phyloP scores from a whole-genome alignment of 2,329 filamentous ascomycete genomes.

The Fragosphaeria purpurea region DNA sequence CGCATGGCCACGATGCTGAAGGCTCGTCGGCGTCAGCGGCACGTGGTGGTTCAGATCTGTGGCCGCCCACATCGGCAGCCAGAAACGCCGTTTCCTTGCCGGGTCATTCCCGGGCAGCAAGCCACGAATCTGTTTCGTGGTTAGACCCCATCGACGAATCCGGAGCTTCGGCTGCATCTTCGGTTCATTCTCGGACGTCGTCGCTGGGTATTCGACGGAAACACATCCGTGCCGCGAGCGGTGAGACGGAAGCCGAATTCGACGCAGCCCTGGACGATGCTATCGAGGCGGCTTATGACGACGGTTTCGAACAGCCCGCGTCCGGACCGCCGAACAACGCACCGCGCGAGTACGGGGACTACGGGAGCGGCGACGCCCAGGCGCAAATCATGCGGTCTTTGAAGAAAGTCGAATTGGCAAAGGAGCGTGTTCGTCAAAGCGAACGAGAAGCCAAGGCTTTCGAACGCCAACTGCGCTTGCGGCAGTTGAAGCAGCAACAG shows the following conservation, averaged over 20 bases:
- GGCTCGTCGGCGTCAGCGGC: neutral
- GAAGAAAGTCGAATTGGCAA: slow-evolving; percentile 62
- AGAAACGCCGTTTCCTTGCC: too few species aligned
- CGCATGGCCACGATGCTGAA: slow-evolving; percentile 1
- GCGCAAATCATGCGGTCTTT: slow-evolving; percentile 40
- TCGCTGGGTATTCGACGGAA: slow-evolving; percentile 59
- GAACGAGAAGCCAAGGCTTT: slow-evolving; percentile 59
- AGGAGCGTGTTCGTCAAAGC: slow-evolving; percentile 63
- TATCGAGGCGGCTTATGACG: slow-evolving; percentile 91
- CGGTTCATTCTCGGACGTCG: slow-evolving; percentile 70
- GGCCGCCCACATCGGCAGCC: neutral
- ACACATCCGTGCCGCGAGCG: slow-evolving; percentile 58
- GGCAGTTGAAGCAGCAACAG: slow-evolving; percentile 24
- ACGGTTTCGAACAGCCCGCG: slow-evolving; percentile 65
- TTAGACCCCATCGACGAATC: slow-evolving; percentile 91
- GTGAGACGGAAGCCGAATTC: slow-evolving; percentile 77
- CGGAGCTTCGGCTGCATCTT: slow-evolving; percentile 67
- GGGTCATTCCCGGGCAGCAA: slow-evolving; percentile 46
- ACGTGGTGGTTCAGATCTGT: slow-evolving; percentile 24
- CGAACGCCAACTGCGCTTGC: slow-evolving; percentile 46
- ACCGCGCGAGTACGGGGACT: slow-evolving; percentile 17
- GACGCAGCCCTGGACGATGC: slow-evolving; percentile 90
- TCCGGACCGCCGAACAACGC: slow-evolving; percentile 18
- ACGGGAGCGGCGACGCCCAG: slow-evolving; percentile 30
- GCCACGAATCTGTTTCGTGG: slow-evolving; percentile 81